Percentiles rank a stretch among this genome's conserved stretches.
Conservation (phyloP, 345 rosid genomes). For the Reutealis trisperma region DNA sequence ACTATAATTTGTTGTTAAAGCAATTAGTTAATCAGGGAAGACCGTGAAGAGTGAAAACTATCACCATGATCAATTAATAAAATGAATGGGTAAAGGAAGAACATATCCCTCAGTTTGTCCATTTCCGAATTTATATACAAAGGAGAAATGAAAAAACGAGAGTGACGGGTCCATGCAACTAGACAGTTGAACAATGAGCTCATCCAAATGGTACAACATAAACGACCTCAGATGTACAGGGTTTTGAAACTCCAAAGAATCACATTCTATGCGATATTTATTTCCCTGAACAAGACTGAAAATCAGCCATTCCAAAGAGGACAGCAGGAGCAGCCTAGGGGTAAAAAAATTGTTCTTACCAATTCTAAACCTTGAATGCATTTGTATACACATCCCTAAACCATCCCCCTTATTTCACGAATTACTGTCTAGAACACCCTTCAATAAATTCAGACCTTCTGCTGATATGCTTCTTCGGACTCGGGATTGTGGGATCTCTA, state of each 20-base stretch:
- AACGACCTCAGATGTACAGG: slow-evolving; percentile 34
- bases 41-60: background rate
- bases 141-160: slow-evolving; percentile 4
- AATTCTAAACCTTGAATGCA: slow-evolving; percentile 3
- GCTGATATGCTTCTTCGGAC: slow-evolving; percentile 85
- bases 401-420: slow-evolving; percentile 34
- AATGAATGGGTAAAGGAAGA: slow-evolving; percentile 14
- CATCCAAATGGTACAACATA: slow-evolving; percentile 33
- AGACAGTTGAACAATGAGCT: slow-evolving; percentile 21
- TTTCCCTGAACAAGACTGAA: slow-evolving; percentile 18
- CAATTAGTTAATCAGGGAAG: background rate
- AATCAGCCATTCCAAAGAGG: slow-evolving; percentile 14
- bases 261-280: slow-evolving; percentile 16
- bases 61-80: slow-evolving; percentile 9
- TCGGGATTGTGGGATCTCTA: slow-evolving; percentile 63
- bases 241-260: slow-evolving; percentile 29
- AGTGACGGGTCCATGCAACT: slow-evolving; percentile 4
- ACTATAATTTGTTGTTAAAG: background rate
- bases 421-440: slow-evolving; percentile 75
- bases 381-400: slow-evolving; percentile 5
- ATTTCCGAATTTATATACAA: slow-evolving; percentile 31
- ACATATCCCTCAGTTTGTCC: background rate
- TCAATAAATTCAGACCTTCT: slow-evolving; percentile 82
- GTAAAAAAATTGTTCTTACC: slow-evolving; percentile 14
- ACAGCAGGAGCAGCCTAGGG: slow-evolving; percentile 11